Percentiles rank a stretch among this genome's conserved stretches.
These are phyloP conservation scores for Trichophyton schoenleinii DNA, from an alignment of 2,329 filamentous ascomycete species.

Conservation along the genomic window DNA sequence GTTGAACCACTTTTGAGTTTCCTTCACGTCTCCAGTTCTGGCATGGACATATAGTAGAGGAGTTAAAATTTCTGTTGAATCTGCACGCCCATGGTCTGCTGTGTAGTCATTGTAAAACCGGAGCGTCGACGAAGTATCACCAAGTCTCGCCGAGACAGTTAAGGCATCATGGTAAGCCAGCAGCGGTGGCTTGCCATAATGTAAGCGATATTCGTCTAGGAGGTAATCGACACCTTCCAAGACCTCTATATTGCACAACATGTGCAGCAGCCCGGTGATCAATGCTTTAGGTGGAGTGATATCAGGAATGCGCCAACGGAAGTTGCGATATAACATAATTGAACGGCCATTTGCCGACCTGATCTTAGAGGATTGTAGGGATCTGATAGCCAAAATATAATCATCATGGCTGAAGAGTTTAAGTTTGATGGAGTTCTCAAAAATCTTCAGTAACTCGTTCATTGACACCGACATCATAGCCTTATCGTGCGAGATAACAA, in stretches of 20 bases:
- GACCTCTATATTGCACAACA: slow-evolving; percentile 21
- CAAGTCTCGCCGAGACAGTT: slow-evolving; percentile 33
- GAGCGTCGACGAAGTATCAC: slow-evolving; percentile 35
- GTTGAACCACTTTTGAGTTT: slow-evolving; percentile 50
- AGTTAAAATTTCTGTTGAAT: slow-evolving; percentile 24
- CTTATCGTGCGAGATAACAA: slow-evolving; percentile 18
- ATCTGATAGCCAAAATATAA: slow-evolving; percentile 22
- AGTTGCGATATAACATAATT: slow-evolving; percentile 31
- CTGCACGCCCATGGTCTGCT: slow-evolving; percentile 26
- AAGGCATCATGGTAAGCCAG: slow-evolving; percentile 28
- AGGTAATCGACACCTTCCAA: slow-evolving; percentile 28
- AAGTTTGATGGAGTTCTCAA: slow-evolving; percentile 11
- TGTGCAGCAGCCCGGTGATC: slow-evolving; percentile 18
- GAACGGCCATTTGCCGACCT: slow-evolving; percentile 21
- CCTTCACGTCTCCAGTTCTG: slow-evolving; percentile 49
- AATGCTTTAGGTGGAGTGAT: slow-evolving; percentile 15
- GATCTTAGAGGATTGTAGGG: slow-evolving; percentile 19
- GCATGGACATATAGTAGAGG: slow-evolving; percentile 61
- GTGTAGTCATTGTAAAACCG: slow-evolving; percentile 34
- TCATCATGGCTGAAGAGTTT: slow-evolving; percentile 9
- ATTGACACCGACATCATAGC: slow-evolving; percentile 20
- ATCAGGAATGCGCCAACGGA: slow-evolving; percentile 24
- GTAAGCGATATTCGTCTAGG: slow-evolving; percentile 29
- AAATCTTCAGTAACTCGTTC: slow-evolving; percentile 21
- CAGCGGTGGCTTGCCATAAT: slow-evolving; percentile 22